phyloP scores from a whole-genome alignment of 768 basidiomycete species.

The Rhizopogon sp. region DNA sequence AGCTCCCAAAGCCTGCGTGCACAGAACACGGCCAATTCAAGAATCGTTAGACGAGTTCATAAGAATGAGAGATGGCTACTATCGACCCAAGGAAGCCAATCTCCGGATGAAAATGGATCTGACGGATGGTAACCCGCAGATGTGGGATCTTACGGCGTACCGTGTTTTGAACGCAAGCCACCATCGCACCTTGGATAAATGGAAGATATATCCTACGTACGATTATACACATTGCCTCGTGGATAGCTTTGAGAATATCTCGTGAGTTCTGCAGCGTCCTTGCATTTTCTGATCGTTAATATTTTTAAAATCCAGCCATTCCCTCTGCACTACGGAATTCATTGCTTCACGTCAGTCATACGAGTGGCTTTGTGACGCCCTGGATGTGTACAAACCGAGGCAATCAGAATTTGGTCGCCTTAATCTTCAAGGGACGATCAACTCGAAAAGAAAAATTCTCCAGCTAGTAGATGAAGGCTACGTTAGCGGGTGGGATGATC shows the following conservation, averaged over 20 bases:
- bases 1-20: conserved; percentile 78
- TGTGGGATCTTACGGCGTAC: conserved; percentile 99
- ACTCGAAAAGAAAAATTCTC: conserved; percentile 93
- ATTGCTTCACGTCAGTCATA: conserved; percentile 94
- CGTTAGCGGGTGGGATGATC: conserved; percentile 96
- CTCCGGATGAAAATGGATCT: conserved; percentile 98
- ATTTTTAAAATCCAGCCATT: conserved; percentile 57
- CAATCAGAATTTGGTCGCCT: conserved; percentile 97
- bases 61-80: conserved; percentile 87
- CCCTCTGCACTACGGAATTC: conserved; percentile 94
- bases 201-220: conserved; percentile 98
- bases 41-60: conserved; percentile 89
- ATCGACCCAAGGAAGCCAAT: conserved; percentile 87
- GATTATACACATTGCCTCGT: conserved; percentile 98
- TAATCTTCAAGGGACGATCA: conserved; percentile 90
- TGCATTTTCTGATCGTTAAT: neutral
- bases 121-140: conserved; percentile 89
- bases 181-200: conserved; percentile 88
- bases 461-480: conserved; percentile 80
- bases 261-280: conserved; percentile 51
- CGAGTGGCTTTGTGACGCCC: conserved; percentile 97
- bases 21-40: conserved; percentile 77
- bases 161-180: conserved; percentile 88
- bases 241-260: conserved; percentile 98
- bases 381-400: conserved; percentile 95